Evolutionary conservation across 129 eudicot species (phyloP), one percentile per base, ranked within the genome.

Genomic region (Flaveria bidentis): DNA sequence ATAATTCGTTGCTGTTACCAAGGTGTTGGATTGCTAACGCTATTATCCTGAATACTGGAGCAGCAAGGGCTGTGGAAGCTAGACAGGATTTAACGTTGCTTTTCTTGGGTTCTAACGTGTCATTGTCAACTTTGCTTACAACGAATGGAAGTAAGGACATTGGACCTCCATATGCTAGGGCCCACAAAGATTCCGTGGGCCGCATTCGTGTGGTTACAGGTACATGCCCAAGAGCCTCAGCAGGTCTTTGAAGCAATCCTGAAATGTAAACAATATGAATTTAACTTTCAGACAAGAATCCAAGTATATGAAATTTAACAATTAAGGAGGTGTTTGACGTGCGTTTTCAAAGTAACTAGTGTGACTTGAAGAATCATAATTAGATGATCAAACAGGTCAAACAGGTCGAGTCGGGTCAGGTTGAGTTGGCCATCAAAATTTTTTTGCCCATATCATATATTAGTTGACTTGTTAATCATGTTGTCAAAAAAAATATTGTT

Each of bases 121-220:
- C 83, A 50, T 87, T 85, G 56, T 88, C 80, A 77, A 90, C 85
- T 58, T 81, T 82, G 84, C 92, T 82, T 36, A 93, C 97, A 53
- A 85, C 78, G 55, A 93, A 80, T 28, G 98, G 97, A 80, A 93
- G 98, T 86, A 93, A 85, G 65, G 93, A 86, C 86, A 93, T 76
- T 10, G 98, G 98, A 57, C 98, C 98, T 62, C 98, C 98, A 79
- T 90, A 86, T 49, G 96, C 97, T 73, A 93, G 60, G 70, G 98
- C 94, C 97, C 98, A 93, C 70, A 93, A 85, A 64, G 97, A 96
- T 74, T 93, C 98, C 2, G 90, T 69, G 10, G 98, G 96, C 75
- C 96, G 86, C 88, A 90, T 87, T 75, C 98, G 88, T 55, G 83
- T 78, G 67, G 98, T 90, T 82, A 93, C 98, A 66, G 90, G 91